Conservation (phyloP, 371 early-diverging fungal species). For the Rhizopus sp. region DNA sequence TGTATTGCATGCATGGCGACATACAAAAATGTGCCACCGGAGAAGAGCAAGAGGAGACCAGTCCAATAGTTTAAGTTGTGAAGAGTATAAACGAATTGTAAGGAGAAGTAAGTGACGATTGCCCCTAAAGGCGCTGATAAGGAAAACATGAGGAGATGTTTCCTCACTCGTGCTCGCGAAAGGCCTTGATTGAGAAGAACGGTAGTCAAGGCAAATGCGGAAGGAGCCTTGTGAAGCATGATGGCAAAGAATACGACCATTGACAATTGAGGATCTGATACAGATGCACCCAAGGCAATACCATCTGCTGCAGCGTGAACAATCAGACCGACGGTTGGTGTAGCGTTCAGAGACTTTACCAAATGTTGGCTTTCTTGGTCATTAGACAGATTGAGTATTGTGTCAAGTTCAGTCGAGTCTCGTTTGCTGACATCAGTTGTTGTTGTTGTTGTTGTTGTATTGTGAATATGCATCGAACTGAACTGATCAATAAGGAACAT, state of each 20-base stretch:
- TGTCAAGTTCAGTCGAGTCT: conserved; percentile 18
- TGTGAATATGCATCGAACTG: conserved; percentile 57
- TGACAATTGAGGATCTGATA: conserved; percentile 68
- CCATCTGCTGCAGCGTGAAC: conserved; percentile 96
- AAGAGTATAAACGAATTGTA: conserved; percentile 35
- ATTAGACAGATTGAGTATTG: conserved; percentile 16
- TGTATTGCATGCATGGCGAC: conserved; percentile 75
- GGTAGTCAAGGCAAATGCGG: conserved; percentile 88
- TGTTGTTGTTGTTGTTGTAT: conserved; percentile 20
- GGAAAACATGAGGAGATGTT: conserved; percentile 80
- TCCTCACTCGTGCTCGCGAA: conserved; percentile 64
- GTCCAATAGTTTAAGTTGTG: conserved; percentile 73
- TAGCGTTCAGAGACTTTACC: conserved; percentile 2
- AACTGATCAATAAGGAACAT: conserved; percentile 90
- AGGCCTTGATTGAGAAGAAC: conserved; percentile 77
- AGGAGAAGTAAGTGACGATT: conserved; percentile 68
- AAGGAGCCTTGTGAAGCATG: conserved; percentile 95
- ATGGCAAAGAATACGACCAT: conserved; percentile 93
- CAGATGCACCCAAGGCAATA: conserved; percentile 88
- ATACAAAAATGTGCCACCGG: conserved; percentile 90
- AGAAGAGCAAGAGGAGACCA: conserved; percentile 79
- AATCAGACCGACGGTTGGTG: conserved; percentile 83
- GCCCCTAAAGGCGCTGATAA: conserved; percentile 85
- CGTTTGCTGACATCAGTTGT: conserved; percentile 1
- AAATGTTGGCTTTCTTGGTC: conserved; percentile 7